phyloP scores from a whole-genome alignment of 208 protist species.

The Jaenimonas drosophilae region DNA sequence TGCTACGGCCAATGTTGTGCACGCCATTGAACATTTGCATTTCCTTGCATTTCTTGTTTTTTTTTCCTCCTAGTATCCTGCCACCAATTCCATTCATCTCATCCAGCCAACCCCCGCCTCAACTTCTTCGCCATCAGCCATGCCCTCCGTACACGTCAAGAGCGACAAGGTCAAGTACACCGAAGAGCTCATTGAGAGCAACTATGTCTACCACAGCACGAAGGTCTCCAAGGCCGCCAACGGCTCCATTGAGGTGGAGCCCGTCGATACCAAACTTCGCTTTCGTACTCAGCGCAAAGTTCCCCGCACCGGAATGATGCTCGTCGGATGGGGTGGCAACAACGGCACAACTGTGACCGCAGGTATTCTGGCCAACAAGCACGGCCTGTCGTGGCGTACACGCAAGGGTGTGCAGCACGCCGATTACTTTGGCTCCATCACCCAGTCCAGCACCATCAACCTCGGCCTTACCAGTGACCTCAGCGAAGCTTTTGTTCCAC shows the following conservation, averaged over 20 bases:
- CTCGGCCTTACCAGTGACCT: slow-evolving; percentile 87
- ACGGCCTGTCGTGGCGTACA: slow-evolving; percentile 90
- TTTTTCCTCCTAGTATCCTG: too few species aligned
- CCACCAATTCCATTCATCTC: too few species aligned
- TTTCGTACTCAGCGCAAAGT: slow-evolving; percentile 90
- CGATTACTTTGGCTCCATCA: slow-evolving; percentile 98
- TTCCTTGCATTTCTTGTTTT: too few species aligned
- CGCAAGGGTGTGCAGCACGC: slow-evolving; percentile 83
- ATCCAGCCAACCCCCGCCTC: too few species aligned
- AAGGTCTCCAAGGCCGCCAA: slow-evolving; percentile 22
- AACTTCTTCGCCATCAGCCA: too few species aligned
- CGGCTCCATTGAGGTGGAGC: slow-evolving; percentile 55
- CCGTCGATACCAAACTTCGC: slow-evolving; percentile 38
- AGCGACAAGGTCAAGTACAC: slow-evolving; percentile 61
- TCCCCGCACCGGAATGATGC: slow-evolving; percentile 87
- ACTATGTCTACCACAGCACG: slow-evolving; percentile 83
- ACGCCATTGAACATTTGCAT: too few species aligned
- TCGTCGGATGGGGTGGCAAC: slow-evolving; percentile 98
- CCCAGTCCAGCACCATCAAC: slow-evolving; percentile 94
- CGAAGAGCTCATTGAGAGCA: slow-evolving; percentile 60
- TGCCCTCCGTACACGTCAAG: slow-evolving; percentile 38
- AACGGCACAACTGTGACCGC: slow-evolving; percentile 98
- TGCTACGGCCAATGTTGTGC: too few species aligned
- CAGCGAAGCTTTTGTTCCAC: slow-evolving; percentile 89
- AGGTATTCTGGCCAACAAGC: slow-evolving; percentile 95